These are phyloP conservation scores for Trichosanthes truncata DNA, from an alignment of 306 rosid species.

Conservation along the genomic window DNA sequence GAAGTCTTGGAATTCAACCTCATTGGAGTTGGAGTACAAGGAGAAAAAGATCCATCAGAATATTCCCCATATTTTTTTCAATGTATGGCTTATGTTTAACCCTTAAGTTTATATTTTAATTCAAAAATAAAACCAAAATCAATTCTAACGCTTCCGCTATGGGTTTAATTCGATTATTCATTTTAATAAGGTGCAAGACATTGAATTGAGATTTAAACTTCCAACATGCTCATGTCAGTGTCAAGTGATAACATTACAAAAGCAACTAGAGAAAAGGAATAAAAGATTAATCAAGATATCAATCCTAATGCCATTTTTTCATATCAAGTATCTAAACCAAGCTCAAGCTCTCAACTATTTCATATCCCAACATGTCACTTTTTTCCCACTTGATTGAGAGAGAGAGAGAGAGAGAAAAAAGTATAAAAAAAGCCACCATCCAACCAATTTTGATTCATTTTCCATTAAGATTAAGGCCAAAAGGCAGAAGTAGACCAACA, in stretches of 20 bases:
- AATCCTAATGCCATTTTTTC: too few species aligned
- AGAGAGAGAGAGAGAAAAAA: not conserved
- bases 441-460: not conserved
- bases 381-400: not conserved
- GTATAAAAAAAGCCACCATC: not conserved
- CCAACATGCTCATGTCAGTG: not conserved
- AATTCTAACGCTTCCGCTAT: too few species aligned
- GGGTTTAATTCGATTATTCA: too few species aligned
- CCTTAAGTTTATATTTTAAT: too few species aligned
- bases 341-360: not conserved
- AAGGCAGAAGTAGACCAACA: constrained; percentile 3
- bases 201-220: too few species aligned
- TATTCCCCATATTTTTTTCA: too few species aligned
- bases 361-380: not conserved
- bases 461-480: not conserved
- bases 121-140: too few species aligned
- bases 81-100: too few species aligned
- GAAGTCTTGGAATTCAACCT: too few species aligned
- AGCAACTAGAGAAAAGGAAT: not conserved
- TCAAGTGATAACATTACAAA: not conserved
- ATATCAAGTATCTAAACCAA: not conserved
- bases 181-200: too few species aligned
- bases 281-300: not conserved
- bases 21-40: too few species aligned
- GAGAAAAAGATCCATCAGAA: too few species aligned